Evolutionary conservation across 768 basidiomycete species (phyloP).

Genomic region (Russula emetica): DNA sequence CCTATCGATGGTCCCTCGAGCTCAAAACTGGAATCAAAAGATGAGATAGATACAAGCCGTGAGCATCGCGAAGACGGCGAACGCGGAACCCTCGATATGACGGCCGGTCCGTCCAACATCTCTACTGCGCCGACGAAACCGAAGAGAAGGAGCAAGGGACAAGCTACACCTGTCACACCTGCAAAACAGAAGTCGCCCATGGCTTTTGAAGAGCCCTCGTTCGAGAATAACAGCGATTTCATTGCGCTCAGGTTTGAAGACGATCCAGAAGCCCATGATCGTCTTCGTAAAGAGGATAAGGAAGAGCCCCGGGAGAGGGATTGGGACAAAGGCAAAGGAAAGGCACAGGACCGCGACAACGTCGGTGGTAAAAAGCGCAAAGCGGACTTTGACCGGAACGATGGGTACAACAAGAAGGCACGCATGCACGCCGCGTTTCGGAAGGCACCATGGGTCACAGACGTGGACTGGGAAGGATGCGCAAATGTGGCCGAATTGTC

Average conservation of each 20-base stretch:
- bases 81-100: not conserved
- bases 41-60: not conserved
- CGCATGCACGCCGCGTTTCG: slow-evolving; percentile 48
- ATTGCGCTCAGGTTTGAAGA: slow-evolving; percentile 23
- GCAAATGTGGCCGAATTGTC: slow-evolving; percentile 82
- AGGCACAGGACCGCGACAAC: slow-evolving; percentile 28
- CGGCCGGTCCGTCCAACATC: slow-evolving; percentile 9
- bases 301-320: slow-evolving; percentile 20
- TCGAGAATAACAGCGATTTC: slow-evolving; percentile 22
- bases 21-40: not conserved
- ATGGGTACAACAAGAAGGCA: slow-evolving; percentile 51
- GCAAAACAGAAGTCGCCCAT: not conserved
- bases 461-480: slow-evolving; percentile 69
- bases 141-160: slow-evolving; percentile 5
- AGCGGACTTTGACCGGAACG: slow-evolving; percentile 45
- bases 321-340: slow-evolving; percentile 22
- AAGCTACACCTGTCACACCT: slow-evolving; percentile 5
- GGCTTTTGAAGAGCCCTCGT: slow-evolving; percentile 1
- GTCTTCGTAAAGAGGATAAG: slow-evolving; percentile 7
- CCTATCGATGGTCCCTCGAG: not conserved
- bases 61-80: not conserved
- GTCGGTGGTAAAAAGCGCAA: slow-evolving; percentile 45
- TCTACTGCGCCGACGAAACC: not conserved
- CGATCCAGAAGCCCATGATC: slow-evolving; percentile 27
- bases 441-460: slow-evolving; percentile 59